A percentile compares a stretch with the other conserved stretches of the same genome.
Evolutionary conservation across 306 rosid genomes (phyloP).

Genomic region (Begonia peltatifolia): DNA sequence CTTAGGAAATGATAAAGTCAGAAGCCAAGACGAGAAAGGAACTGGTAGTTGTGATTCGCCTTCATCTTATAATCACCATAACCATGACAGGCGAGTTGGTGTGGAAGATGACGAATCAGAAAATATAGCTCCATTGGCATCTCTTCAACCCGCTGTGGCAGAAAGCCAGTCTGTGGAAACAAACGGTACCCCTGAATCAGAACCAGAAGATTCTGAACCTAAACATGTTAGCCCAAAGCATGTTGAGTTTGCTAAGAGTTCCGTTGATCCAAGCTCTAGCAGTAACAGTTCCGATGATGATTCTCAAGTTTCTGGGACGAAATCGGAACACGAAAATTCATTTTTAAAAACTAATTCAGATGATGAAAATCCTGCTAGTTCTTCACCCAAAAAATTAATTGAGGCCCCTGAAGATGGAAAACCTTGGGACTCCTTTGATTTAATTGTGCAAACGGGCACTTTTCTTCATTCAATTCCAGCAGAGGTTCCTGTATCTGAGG

Average conservation of each 20-base stretch:
- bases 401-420: constrained; percentile 13
- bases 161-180: too few relatives aligned
- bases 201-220: constrained; percentile 20
- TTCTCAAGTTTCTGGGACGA: constrained; percentile 18
- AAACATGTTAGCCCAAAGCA: constrained; percentile 15
- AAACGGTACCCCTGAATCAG: too few relatives aligned
- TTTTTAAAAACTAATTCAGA: too few relatives aligned
- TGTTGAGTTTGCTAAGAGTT: constrained; percentile 19
- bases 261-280: constrained; percentile 15
- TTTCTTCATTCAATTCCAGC: constrained; percentile 10
- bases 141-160: not conserved
- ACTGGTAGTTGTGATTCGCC: too few relatives aligned
- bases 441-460: constrained; percentile 10
- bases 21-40: too few relatives aligned
- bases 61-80: constrained; percentile 21
- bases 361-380: too few relatives aligned
- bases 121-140: constrained; percentile 7
- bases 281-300: constrained; percentile 32
- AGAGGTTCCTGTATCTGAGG: constrained; percentile 17
- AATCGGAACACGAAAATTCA: constrained; percentile 15
- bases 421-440: constrained; percentile 11
- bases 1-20: constrained; percentile 41
- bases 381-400: constrained; percentile 7
- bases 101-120: constrained; percentile 9
- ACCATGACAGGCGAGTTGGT: constrained; percentile 16